These are phyloP conservation scores for Raddia guianensis DNA, from an alignment of 176 grass and related monocot genomes.

Conservation along the genomic window DNA sequence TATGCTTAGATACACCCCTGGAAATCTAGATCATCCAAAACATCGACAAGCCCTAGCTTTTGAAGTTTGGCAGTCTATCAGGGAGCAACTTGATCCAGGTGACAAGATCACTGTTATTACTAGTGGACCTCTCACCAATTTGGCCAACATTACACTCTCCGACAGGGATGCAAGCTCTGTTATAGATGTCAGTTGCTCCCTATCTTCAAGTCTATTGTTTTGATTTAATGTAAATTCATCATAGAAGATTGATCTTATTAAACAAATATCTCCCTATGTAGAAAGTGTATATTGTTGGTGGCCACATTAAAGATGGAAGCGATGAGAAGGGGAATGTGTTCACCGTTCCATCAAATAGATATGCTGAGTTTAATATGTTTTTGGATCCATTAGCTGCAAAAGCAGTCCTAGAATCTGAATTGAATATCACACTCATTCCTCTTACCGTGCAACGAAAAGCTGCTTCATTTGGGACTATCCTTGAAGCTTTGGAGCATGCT, in stretches of 20 bases:
- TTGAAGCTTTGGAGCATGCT: constrained; percentile 41
- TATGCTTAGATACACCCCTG: constrained; percentile 61
- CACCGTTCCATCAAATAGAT: constrained; percentile 60
- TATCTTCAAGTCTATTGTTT: constrained; percentile 9
- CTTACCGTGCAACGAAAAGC: constrained; percentile 53
- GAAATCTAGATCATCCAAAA: constrained; percentile 57
- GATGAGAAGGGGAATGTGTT: constrained; percentile 72
- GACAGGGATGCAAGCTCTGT: constrained; percentile 52
- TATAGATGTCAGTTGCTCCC: constrained; percentile 60
- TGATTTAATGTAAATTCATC: background rate
- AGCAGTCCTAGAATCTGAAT: constrained; percentile 57
- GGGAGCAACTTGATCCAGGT: constrained; percentile 47
- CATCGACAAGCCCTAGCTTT: constrained; percentile 59
- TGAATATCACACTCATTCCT: constrained; percentile 71
- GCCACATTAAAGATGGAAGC: constrained; percentile 44
- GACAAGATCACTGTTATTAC: constrained; percentile 66
- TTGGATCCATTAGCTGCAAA: constrained; percentile 85
- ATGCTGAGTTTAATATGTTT: constrained; percentile 87
- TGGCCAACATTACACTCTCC: constrained; percentile 71
- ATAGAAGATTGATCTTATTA: background rate
- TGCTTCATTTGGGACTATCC: constrained; percentile 54
- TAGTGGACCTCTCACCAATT: constrained; percentile 84
- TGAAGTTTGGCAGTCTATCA: constrained; percentile 83
- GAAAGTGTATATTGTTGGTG: constrained; percentile 78
- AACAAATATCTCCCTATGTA: constrained; percentile 35